Evolutionary conservation across 2,329 filamentous ascomycete genomes (phyloP), one percentile per base, ranked within the genome.

Genomic region (Fusarium mangiferae): DNA sequence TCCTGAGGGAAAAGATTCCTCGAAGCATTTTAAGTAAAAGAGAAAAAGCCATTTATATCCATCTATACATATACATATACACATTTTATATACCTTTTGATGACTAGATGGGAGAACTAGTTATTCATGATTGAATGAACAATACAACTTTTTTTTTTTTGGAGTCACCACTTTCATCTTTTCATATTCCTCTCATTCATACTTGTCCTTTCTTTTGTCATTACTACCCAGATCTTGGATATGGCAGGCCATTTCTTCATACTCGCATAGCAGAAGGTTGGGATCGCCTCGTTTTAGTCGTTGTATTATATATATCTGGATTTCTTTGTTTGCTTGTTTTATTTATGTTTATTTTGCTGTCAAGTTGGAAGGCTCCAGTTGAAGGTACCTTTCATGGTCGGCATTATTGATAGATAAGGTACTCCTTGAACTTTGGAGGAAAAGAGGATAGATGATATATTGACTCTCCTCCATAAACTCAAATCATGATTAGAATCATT

Each of bases 1-100:
- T 44, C 83, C 84, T 0, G 84, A 85, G n/a, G 75, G 77, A 13
- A 84, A 81, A 62, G 77, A 78, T 44, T 44, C 56, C 20, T 20
- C 72, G 26, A 72, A 74, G 45, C 44, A 41, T 51, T 35, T 38
- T 30, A 73, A 74, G 36, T 74, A 54, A 74, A 44, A 22, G 26
- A 14, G 15, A 46, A n/a, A 42, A 30, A 6, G 28, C 26, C 30
- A 42, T 59, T 26, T 54, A 55, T 41, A 56, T 68, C 64, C 57
- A 56, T 70, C 35, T 66, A 59, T 35, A 59, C 66, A 58, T 60
- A 60, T 24, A 48, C 30, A 57, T n/a, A 38, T 36, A 52, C 33
- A 36, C 28, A 14, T 24, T 39, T 63, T 56, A 69, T 44, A 68
- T 62, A 69, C 67, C 51, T 66, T 52, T 66, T 70, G 42, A 60